Conservation (phyloP, 2,329 filamentous ascomycete species). For the Xylaria sp. region DNA sequence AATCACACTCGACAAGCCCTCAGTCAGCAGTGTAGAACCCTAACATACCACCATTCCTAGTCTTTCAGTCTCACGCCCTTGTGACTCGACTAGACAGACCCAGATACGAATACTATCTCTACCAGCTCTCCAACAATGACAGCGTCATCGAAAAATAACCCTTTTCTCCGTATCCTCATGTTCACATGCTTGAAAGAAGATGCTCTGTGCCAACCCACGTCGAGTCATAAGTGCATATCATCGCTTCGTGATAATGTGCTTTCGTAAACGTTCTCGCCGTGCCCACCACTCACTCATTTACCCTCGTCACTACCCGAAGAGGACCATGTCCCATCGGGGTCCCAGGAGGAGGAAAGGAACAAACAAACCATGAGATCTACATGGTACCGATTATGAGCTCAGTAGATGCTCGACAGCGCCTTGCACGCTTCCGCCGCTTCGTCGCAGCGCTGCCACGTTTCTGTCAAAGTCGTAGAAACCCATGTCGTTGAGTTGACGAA, state of each 20-base stretch:
- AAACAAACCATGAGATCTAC: not conserved
- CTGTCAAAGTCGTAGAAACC: constrained; percentile 97
- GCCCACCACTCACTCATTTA: not conserved
- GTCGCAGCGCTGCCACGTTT: constrained; percentile 86
- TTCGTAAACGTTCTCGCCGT: constrained; percentile 3
- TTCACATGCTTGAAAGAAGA: constrained; percentile 15
- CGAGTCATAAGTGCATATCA: constrained; percentile 1
- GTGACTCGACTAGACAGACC: not conserved
- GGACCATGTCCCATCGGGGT: not conserved
- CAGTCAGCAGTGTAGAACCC: not conserved
- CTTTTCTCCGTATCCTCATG: not conserved
- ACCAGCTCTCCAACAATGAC: constrained; percentile 9
- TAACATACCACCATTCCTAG: not conserved
- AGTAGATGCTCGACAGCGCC: constrained; percentile 84
- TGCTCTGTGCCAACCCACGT: constrained; percentile 7
- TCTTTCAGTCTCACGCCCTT: not conserved
- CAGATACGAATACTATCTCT: constrained; percentile 17
- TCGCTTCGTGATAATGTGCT: constrained; percentile 22
- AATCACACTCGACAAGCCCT: not conserved
- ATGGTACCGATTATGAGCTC: constrained; percentile 41
- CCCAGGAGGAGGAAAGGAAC: not conserved
- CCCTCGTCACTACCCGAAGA: not conserved
- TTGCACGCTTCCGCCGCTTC: constrained; percentile 92
- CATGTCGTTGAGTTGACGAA: constrained; percentile 96
- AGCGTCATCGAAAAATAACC: not conserved